Evolutionary conservation across 768 basidiomycete species (phyloP).

Genomic region (Agrocybe pediades): DNA sequence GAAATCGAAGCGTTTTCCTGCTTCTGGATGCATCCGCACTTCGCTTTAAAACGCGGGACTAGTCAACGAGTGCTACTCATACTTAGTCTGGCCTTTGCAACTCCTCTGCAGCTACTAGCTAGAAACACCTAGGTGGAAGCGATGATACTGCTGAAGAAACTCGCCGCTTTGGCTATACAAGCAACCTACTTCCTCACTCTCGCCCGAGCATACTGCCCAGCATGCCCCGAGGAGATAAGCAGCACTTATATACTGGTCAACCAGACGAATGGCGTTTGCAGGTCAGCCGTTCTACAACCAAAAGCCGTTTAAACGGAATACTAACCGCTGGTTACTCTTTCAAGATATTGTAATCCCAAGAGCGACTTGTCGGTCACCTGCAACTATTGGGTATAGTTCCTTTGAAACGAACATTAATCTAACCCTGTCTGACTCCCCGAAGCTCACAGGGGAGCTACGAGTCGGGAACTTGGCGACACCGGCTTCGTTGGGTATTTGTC

Average conservation of each 20-base stretch:
- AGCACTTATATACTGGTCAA: background rate
- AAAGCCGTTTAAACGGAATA: too few relatives aligned
- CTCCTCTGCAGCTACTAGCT: too few relatives aligned
- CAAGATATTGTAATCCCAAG: background rate
- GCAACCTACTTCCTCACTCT: background rate
- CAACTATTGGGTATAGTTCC: slow-evolving; percentile 3
- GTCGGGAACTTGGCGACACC: background rate
- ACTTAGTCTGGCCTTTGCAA: too few relatives aligned
- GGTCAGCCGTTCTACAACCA: background rate
- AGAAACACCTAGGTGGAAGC: too few relatives aligned
- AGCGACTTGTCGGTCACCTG: background rate
- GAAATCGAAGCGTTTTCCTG: too few relatives aligned
- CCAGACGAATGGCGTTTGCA: slow-evolving; percentile 5
- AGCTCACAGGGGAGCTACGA: slow-evolving; percentile 2
- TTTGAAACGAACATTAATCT: background rate
- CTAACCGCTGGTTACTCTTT: background rate
- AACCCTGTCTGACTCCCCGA: background rate
- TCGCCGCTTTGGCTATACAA: too few relatives aligned
- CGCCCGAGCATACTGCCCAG: background rate
- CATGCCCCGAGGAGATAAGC: background rate
- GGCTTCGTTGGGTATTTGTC: background rate
- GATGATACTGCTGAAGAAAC: too few relatives aligned
- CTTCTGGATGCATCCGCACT: too few relatives aligned
- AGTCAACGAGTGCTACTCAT: too few relatives aligned
- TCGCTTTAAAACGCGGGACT: too few relatives aligned